Evolutionary conservation across 345 rosid species (phyloP), one percentile per base, ranked within the genome.

Genomic region (Euphorbia peplus): DNA sequence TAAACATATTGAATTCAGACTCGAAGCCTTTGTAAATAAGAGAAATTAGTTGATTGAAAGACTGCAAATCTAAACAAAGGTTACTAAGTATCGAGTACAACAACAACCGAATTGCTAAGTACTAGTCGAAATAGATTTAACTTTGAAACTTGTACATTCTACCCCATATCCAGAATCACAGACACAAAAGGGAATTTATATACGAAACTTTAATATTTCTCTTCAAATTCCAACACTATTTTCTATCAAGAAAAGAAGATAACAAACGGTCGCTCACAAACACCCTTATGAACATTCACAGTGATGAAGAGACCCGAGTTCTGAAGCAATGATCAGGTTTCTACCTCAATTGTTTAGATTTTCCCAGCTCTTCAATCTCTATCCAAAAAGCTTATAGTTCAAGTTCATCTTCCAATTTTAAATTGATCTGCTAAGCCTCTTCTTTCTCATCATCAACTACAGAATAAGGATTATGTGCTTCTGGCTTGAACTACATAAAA

Each of bases 321-420:
- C 39, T 44, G 42, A 69, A 32, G 48, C 64, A 37, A 75, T 41
- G 53, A 62, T 69, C 70, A 54, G 29, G 37, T 46, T 64, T 64
- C 80, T 80, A 78, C 80, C 79, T 80, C 75, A 69, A 50, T 22
- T 28, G 46, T 19, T 42, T 3, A 3, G 2, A 50, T 66, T 39
- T 24, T n/a, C 6, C 54, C 11, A 51, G 46, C 70, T n/a, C 75
- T 39, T 50, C 35, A 51, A 78, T 39, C 59, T 19, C 60, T 5
- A 39, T 15, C 42, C 30, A 62, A 71, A 63, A 58, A 44, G 47
- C 80, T 86, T 71, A 95, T 78, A 95, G 71, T 73, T 95, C 96
- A 61, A 95, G 89, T 84, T 95, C 97, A 19, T 95, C 97, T 68
- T 95, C 99, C n/a, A 91, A 91, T 91, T 90, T 95, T 79, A 95